A percentile compares a stretch with the other conserved stretches of the same genome.
Evolutionary conservation across 257 asterid genomes (phyloP).

Genomic region (Penstemon davidsonii): DNA sequence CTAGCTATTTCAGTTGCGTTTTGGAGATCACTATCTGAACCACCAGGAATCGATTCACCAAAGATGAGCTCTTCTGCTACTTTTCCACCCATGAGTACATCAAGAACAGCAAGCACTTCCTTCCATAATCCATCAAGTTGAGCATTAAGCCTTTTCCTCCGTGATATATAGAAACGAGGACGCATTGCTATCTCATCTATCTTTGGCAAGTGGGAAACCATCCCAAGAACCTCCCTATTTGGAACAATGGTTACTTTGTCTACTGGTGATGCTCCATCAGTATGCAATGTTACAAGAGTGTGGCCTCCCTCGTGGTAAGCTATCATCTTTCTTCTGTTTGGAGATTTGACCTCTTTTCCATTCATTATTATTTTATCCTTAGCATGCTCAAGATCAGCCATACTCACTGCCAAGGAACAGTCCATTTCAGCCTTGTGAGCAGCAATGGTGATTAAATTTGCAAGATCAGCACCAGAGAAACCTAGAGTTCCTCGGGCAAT

Average conservation of each 20-base stretch:
- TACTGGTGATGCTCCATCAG: slow-evolving; percentile 83
- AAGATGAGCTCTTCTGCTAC: slow-evolving; percentile 91
- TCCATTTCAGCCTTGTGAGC: slow-evolving; percentile 93
- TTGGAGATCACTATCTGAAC: slow-evolving; percentile 62
- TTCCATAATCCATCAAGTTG: background rate
- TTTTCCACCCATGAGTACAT: slow-evolving; percentile 83
- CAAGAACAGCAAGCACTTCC: slow-evolving; percentile 86
- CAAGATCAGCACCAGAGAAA: slow-evolving; percentile 95
- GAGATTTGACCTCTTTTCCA: slow-evolving; percentile 73
- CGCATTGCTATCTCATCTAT: slow-evolving; percentile 56
- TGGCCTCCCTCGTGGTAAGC: slow-evolving; percentile 97
- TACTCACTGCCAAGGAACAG: slow-evolving; percentile 67
- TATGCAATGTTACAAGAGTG: slow-evolving; percentile 83
- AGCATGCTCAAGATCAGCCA: slow-evolving; percentile 85
- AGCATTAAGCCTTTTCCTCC: slow-evolving; percentile 17
- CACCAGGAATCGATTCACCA: slow-evolving; percentile 87
- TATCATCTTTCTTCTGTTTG: slow-evolving; percentile 64
- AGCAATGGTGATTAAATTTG: slow-evolving; percentile 79
- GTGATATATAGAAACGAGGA: slow-evolving; percentile 42
- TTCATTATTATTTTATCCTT: slow-evolving; percentile 92
- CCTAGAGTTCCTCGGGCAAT: slow-evolving; percentile 94
- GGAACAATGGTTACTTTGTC: slow-evolving; percentile 94
- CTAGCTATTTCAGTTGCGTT: slow-evolving; percentile 75
- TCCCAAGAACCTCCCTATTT: slow-evolving; percentile 87
- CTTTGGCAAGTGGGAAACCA: slow-evolving; percentile 83